Evolutionary conservation across 768 basidiomycete genomes (phyloP), one percentile per base, ranked within the genome.

Genomic region (Tylopilus plumbeoviolaceoides): DNA sequence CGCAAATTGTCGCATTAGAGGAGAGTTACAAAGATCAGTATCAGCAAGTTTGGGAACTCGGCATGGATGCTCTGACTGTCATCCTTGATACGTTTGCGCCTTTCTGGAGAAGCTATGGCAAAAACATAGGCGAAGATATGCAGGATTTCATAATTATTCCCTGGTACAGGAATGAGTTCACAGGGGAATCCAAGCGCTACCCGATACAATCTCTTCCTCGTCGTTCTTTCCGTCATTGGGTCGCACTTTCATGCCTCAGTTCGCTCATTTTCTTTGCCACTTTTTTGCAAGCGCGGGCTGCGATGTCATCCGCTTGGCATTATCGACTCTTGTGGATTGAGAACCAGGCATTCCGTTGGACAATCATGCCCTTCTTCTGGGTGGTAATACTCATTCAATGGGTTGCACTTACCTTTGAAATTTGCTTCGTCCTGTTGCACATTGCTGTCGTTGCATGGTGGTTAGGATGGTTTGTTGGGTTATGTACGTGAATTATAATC

Each of bases 81-180:
- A 69, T 90, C 45, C 74, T 91, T 41, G 88, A 89, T 60, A 84
- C 81, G 3, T 83, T 90, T 14, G 82, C 88, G 1, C 89, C 89
- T 0, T 80, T 91, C 62, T 90, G 89, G 89, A 75, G 88, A 56
- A 87, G 78, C 31, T 89, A 90, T 55, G 89, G 89, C 48, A 89
- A 86, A 61, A 79, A 81, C n/a, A 89, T 91, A 47, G 85, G 87
- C 30, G 81, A 87, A 62, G 89, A 91, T 60, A 77, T 88, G 41
- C 82, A 84, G 44, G 87, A 89, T 56, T 90, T 90, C 63, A 80
- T 90, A 53, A 87, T 91, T 59, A 82, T 91, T 53, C 89, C 89
- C 7, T 78, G 87, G 60, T 91, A 91, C 56, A 81, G 89, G 31
- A 88, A 91, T 64, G 89, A 90, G 63, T 91, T 89, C 63, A 89